A percentile compares a stretch with the other conserved stretches of the same genome.
These are phyloP conservation scores for Gyromitra esculenta DNA, from an alignment of 2,329 filamentous ascomycete genomes.

Conservation along the genomic window DNA sequence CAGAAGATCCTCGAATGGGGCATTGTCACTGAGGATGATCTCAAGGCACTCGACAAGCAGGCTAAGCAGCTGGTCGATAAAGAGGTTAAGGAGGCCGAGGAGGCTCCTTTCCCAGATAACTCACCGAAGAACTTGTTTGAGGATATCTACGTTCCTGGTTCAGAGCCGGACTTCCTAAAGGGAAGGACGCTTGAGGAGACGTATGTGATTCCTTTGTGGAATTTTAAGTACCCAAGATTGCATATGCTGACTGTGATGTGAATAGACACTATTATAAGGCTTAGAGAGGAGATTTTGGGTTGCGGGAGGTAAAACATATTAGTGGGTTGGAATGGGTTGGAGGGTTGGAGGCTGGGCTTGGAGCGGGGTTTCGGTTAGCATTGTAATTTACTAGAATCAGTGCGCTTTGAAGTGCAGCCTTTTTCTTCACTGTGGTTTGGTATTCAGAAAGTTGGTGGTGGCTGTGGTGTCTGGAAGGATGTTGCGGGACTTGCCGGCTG, in stretches of 20 bases:
- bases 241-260: conserved; percentile 19
- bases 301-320: not conserved
- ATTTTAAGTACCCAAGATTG: not conserved
- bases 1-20: conserved; percentile 97
- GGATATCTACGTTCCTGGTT: conserved; percentile 89
- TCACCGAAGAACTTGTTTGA: conserved; percentile 88
- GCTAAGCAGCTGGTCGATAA: conserved; percentile 84
- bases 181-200: conserved; percentile 92
- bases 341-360: conserved; percentile 16
- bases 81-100: conserved; percentile 90
- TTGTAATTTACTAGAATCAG: conserved; percentile 54
- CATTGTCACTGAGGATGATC: conserved; percentile 89
- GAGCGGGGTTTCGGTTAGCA: conserved; percentile 43
- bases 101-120: conserved; percentile 81
- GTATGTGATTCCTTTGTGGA: conserved; percentile 62
- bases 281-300: conserved; percentile 8
- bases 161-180: conserved; percentile 86
- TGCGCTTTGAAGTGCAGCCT: conserved; percentile 41
- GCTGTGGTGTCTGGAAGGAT: conserved; percentile 6
- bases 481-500: conserved; percentile 32
- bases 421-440: not conserved
- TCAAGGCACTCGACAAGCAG: conserved; percentile 96
- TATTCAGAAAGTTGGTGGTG: not conserved
- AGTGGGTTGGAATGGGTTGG: not conserved
- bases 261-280: conserved; percentile 48